Conservation (phyloP, 129 eudicot species). For the Helianthus annuus region HanXRQr2.0-SUNRISE NC_035447.2:55101581-55102080, state of each 20-base stretch:
- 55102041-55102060: slow-evolving; percentile 32
- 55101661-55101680: background rate
- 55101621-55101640: too few relatives aligned
- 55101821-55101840: slow-evolving; percentile 14
- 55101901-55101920: background rate
- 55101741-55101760: slow-evolving; percentile 39
- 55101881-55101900: slow-evolving; percentile 24
- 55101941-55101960: slow-evolving; percentile 12
- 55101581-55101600: too few relatives aligned
- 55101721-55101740: background rate
- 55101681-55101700: background rate
- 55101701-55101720: background rate
- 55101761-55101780: slow-evolving; percentile 17
- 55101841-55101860: slow-evolving; percentile 25
- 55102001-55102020: slow-evolving; percentile 51
- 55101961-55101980: slow-evolving; percentile 15
- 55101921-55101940: slow-evolving; percentile 14
- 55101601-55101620: too few relatives aligned
- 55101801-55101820: background rate
- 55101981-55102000: slow-evolving; percentile 26
- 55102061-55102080: slow-evolving; percentile 2
- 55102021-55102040: slow-evolving; percentile 51
- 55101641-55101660: too few relatives aligned
- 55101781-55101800: slow-evolving; percentile 12
- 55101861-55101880: slow-evolving; percentile 21